Evolutionary conservation across 2,329 filamentous ascomycete species (phyloP).

Genomic region (Cladobotryum protrusum): DNA sequence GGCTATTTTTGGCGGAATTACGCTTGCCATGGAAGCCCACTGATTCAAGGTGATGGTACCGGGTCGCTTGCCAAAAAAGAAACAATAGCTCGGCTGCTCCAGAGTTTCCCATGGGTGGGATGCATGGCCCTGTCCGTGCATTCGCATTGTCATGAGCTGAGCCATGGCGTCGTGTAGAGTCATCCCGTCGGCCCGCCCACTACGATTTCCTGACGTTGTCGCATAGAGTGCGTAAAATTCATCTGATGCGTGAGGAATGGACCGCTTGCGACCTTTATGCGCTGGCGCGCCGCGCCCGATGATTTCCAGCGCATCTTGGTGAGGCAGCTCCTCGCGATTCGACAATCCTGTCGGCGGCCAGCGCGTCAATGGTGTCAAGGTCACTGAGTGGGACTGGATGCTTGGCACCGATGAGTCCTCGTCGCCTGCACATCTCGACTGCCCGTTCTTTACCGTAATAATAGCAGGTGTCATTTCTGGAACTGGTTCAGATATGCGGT

Average conservation of each 20-base stretch:
- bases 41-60: constrained; percentile 68
- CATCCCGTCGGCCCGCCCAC: constrained; percentile 39
- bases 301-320: constrained; percentile 49
- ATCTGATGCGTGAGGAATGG: constrained; percentile 49
- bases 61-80: constrained; percentile 58
- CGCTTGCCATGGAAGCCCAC: constrained; percentile 57
- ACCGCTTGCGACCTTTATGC: constrained; percentile 48
- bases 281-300: constrained; percentile 53
- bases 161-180: constrained; percentile 51
- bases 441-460: neutral
- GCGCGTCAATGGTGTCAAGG: constrained; percentile 35
- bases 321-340: constrained; percentile 43
- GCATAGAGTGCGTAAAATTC: constrained; percentile 52
- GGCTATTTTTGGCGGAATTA: constrained; percentile 47
- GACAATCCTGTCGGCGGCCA: constrained; percentile 53
- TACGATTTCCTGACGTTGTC: constrained; percentile 39
- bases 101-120: constrained; percentile 61
- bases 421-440: neutral
- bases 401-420: neutral
- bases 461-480: neutral
- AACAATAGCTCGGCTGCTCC: constrained; percentile 67
- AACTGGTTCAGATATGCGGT: constrained; percentile 6
- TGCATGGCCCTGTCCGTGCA: constrained; percentile 37
- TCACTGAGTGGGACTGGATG: neutral
- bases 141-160: constrained; percentile 51